Evolutionary conservation across 352 stramenopile species (phyloP).

Genomic region (Stramenopiles sp.): DNA sequence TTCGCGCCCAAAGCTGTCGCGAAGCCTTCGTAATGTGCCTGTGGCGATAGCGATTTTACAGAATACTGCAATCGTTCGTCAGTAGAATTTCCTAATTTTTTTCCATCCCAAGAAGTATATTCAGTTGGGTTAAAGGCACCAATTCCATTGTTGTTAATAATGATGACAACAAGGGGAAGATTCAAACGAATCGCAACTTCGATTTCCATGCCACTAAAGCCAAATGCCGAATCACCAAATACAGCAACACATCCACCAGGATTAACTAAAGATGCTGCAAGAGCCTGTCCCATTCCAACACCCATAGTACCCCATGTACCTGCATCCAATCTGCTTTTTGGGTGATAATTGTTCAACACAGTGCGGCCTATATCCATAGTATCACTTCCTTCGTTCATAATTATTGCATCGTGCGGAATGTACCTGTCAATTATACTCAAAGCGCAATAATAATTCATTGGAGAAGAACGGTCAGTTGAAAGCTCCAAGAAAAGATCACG

Average conservation of each 20-base stretch:
- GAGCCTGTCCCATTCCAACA: constrained; percentile 16
- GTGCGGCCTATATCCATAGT: constrained; percentile 21
- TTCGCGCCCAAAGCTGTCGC: too few species aligned
- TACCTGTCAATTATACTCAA: constrained; percentile 15
- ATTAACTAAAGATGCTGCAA: constrained; percentile 17
- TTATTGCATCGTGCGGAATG: constrained; percentile 17
- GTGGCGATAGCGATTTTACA: too few species aligned
- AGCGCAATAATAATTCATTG: constrained; percentile 21
- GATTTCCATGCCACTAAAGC: constrained; percentile 21
- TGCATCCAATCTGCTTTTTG: constrained; percentile 17
- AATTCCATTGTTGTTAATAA: constrained; percentile 23
- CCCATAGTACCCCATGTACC: constrained; percentile 22
- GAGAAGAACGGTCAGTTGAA: neutral
- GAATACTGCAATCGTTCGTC: too few species aligned
- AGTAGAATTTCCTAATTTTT: too few species aligned
- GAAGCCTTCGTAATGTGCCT: too few species aligned
- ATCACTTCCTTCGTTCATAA: constrained; percentile 19
- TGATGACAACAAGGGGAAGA: constrained; percentile 17
- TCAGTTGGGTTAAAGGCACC: too few species aligned
- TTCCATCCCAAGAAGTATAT: too few species aligned
- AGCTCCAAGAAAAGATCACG: neutral
- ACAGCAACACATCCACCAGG: constrained; percentile 15
- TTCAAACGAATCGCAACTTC: constrained; percentile 18
- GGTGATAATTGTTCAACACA: constrained; percentile 20
- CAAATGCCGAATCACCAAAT: constrained; percentile 21